Evolutionary conservation across 2,329 filamentous ascomycete genomes (phyloP).

Genomic region (Aspergillus puulaauensis): DNA sequence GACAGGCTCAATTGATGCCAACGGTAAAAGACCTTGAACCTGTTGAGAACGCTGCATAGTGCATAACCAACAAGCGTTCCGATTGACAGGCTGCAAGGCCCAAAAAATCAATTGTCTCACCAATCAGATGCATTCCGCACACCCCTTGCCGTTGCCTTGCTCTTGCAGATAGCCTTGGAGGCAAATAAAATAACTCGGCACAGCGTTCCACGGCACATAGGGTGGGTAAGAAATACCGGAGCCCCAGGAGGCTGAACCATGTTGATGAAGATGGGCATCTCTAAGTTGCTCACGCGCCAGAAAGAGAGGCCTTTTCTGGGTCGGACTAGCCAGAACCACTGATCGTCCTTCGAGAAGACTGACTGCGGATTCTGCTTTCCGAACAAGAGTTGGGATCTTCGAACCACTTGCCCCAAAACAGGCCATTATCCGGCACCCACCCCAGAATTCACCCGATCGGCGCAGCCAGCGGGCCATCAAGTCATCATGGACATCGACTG

Average conservation of each 20-base stretch:
- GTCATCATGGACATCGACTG: not conserved
- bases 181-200: not conserved
- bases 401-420: not conserved
- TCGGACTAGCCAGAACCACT: not conserved
- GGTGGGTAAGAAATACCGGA: not conserved
- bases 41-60: not conserved
- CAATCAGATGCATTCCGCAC: not conserved
- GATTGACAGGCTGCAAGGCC: not conserved
- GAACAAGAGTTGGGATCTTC: not conserved
- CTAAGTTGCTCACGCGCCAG: not conserved
- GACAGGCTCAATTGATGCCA: not conserved
- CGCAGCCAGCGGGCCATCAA: not conserved
- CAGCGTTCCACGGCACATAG: not conserved
- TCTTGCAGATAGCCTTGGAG: not conserved
- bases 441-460: slow-evolving; percentile 2
- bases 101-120: no score
- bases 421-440: not conserved
- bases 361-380: not conserved
- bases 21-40: not conserved
- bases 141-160: not conserved
- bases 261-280: not conserved
- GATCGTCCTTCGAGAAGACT: not conserved
- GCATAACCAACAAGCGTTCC: not conserved
- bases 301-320: not conserved
- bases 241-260: not conserved